A percentile compares a stretch with the other conserved stretches of the same genome.
Conservation (phyloP, 306 rosid genomes). For the Inga leiocalycina region DNA sequence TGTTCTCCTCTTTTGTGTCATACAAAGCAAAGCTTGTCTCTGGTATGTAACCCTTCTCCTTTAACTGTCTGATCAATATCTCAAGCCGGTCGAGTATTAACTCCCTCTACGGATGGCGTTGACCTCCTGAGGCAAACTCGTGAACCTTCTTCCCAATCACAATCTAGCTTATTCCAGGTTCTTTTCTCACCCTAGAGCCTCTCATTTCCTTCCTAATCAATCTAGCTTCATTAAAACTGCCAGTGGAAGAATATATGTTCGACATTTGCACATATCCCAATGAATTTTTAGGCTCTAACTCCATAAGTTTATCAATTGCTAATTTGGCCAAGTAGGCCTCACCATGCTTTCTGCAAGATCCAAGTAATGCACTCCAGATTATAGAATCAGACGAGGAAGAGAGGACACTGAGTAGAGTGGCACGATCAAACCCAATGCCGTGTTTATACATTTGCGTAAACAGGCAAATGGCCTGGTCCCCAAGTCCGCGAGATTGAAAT, state of each 20-base stretch:
- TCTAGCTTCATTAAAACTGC: slow-evolving; percentile 69
- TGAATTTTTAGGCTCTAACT: slow-evolving; percentile 66
- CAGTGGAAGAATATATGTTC: slow-evolving; percentile 64
- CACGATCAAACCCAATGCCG: slow-evolving; percentile 69
- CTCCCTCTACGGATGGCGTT: slow-evolving; percentile 52
- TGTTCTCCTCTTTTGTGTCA: slow-evolving; percentile 78
- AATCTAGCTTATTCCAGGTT: slow-evolving; percentile 91
- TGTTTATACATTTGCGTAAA: slow-evolving; percentile 60
- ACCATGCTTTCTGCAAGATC: slow-evolving; percentile 87
- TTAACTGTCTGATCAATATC: slow-evolving; percentile 62
- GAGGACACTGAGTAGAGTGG: slow-evolving; percentile 63
- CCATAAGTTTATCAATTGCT: slow-evolving; percentile 70
- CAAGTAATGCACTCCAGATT: slow-evolving; percentile 88
- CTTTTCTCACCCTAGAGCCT: slow-evolving; percentile 71
- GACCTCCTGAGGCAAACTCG: slow-evolving; percentile 84
- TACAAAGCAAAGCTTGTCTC: slow-evolving; percentile 66
- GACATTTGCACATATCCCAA: slow-evolving; percentile 85
- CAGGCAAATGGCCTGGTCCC: slow-evolving; percentile 54
- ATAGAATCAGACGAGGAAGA: slow-evolving; percentile 70
- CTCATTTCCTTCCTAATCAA: slow-evolving; percentile 73
- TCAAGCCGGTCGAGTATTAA: slow-evolving; percentile 56
- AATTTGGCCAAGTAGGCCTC: slow-evolving; percentile 67
- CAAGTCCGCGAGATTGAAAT: slow-evolving; percentile 65
- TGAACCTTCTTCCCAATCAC: slow-evolving; percentile 73
- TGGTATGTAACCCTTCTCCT: slow-evolving; percentile 81